Conservation (phyloP, 2,329 filamentous ascomycete genomes). For the Colletotrichum godetiae region DNA sequence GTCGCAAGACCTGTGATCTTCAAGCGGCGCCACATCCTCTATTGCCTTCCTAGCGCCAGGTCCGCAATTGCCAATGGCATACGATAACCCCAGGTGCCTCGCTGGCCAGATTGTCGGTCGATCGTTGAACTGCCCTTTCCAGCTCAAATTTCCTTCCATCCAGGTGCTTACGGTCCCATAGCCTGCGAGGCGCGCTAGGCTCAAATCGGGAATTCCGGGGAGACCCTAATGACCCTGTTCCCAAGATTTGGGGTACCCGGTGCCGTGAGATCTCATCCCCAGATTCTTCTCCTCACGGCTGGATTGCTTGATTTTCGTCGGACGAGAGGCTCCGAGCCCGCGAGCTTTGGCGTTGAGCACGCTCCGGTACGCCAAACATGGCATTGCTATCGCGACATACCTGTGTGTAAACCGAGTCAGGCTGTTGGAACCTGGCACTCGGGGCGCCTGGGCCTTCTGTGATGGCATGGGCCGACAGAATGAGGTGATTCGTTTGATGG, state of each 20-base stretch:
- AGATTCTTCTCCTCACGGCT: not conserved
- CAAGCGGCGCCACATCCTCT: constrained; percentile 14
- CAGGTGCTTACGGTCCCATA: constrained; percentile 20
- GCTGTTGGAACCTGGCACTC: not conserved
- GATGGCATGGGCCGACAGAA: not conserved
- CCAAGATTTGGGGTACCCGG: constrained; percentile 25
- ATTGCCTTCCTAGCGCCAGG: constrained; percentile 1
- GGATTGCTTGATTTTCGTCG: constrained; percentile 12
- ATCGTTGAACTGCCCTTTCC: constrained; percentile 22
- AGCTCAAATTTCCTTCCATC: constrained; percentile 14
- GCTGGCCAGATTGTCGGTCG: not conserved
- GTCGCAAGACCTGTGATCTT: not conserved
- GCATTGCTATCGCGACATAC: not conserved
- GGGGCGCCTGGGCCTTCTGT: not conserved
- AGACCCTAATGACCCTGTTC: constrained; percentile 24
- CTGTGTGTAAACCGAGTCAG: constrained; percentile 3
- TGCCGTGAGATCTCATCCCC: constrained; percentile 22
- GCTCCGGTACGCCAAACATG: not conserved
- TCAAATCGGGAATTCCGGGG: constrained; percentile 27
- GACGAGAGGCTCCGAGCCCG: constrained; percentile 9
- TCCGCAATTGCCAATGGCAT: constrained; percentile 8
- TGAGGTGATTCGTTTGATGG: not conserved
- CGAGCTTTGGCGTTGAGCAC: not conserved
- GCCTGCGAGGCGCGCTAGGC: constrained; percentile 19
- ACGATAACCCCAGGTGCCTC: not conserved